Conservation (phyloP, 1,139 yeast species). For the Protomyces gravidus region DNA sequence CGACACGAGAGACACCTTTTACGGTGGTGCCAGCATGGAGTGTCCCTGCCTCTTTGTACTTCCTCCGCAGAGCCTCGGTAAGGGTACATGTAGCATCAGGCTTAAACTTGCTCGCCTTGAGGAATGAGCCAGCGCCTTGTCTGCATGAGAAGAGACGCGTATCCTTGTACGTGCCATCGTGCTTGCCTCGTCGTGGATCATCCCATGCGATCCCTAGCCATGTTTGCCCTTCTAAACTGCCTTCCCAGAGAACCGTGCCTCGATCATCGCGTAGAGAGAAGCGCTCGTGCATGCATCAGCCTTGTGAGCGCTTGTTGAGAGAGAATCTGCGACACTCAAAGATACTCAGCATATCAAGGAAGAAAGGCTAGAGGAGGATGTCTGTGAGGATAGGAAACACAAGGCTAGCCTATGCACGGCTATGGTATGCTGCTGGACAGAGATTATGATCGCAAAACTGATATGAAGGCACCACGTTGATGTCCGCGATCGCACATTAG, state of each 20-base stretch:
- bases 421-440: constrained; percentile 5
- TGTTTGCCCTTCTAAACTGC: constrained; percentile 45
- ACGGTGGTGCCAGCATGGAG: background rate
- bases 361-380: too few relatives aligned
- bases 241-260: constrained; percentile 64
- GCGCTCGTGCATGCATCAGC: constrained; percentile 18
- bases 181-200: constrained; percentile 53
- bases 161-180: constrained; percentile 52
- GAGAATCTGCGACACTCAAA: background rate
- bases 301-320: background rate
- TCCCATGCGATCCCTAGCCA: constrained; percentile 96
- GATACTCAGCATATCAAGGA: background rate
- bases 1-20: constrained; percentile 3
- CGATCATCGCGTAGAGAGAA: constrained; percentile 48
- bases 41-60: constrained; percentile 8
- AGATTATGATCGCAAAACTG: background rate
- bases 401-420: constrained; percentile 15
- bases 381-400: constrained; percentile 27
- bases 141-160: constrained; percentile 46
- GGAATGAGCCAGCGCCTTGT: constrained; percentile 22
- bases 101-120: constrained; percentile 7
- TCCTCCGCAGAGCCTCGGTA: background rate
- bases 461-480: constrained; percentile 84
- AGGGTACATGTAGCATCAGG: background rate
- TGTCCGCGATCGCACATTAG: constrained; percentile 78